Percentiles rank a stretch among this genome's conserved stretches.
These are phyloP conservation scores for Leptomonas pyrrhocoris DNA, from an alignment of 208 protist species.

Conservation along the genomic window DNA sequence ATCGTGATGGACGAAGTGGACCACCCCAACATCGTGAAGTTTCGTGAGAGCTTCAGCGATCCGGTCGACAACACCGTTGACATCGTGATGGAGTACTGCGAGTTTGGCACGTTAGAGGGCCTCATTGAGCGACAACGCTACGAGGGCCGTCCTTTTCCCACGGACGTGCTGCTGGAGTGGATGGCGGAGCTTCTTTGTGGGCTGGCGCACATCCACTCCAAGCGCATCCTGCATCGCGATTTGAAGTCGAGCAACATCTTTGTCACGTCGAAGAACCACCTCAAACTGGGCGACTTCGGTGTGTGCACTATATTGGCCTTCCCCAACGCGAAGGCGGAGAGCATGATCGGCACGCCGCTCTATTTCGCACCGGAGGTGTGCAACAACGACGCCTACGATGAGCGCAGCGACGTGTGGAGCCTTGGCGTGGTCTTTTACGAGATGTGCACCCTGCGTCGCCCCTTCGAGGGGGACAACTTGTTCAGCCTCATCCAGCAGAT, in stretches of 20 bases:
- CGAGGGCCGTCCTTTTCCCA: conserved; percentile 66
- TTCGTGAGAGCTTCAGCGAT: conserved; percentile 82
- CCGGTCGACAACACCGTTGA: conserved; percentile 59
- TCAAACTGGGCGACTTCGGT: conserved; percentile 93
- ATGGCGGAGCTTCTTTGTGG: conserved; percentile 89
- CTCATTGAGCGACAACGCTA: conserved; percentile 84
- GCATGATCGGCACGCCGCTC: conserved; percentile 88
- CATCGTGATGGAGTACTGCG: conserved; percentile 93
- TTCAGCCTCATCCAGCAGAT: conserved; percentile 78
- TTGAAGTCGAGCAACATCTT: conserved; percentile 95
- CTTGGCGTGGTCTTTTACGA: conserved; percentile 96
- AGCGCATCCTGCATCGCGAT: conserved; percentile 90
- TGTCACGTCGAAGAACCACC: conserved; percentile 86
- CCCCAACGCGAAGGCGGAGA: conserved; percentile 62
- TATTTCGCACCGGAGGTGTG: conserved; percentile 94
- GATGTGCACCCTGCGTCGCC: conserved; percentile 89
- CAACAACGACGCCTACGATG: conserved; percentile 85
- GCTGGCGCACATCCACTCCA: conserved; percentile 87
- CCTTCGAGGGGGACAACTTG: conserved; percentile 77
- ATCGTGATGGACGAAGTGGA: conserved; percentile 87
- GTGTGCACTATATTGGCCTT: conserved; percentile 82
- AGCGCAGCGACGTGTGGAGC: conserved; percentile 95
- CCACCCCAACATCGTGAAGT: conserved; percentile 91
- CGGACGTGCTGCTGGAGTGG: conserved; percentile 83
- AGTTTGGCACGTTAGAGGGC: conserved; percentile 77